Evolutionary conservation across 495 filamentous ascomycete species (phyloP).

Genomic region (Lasiosphaeria ovina): DNA sequence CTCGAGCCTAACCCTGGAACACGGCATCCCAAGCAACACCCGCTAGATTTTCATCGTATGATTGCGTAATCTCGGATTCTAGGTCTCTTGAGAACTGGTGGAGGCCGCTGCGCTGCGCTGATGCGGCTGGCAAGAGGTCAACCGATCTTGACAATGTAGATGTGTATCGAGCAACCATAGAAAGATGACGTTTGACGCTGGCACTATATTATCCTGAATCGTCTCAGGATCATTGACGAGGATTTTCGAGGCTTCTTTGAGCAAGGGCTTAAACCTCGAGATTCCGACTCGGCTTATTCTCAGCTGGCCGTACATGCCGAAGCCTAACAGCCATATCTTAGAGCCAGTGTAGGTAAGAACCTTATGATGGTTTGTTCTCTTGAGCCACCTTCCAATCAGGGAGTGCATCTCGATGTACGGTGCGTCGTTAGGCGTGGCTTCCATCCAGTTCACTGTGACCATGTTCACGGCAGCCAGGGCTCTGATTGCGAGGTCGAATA

Average conservation of each 20-base stretch:
- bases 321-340: constrained; percentile 4
- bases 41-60: background rate
- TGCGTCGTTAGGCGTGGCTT: background rate
- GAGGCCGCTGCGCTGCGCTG: background rate
- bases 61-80: constrained; percentile 1
- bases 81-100: background rate
- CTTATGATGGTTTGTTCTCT: background rate
- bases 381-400: background rate
- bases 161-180: background rate
- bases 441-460: constrained; percentile 2
- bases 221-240: background rate
- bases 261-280: background rate
- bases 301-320: constrained; percentile 1
- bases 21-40: background rate
- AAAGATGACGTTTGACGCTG: background rate
- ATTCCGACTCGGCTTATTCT: background rate
- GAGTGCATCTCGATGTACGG: constrained; percentile 7
- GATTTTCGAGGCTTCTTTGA: background rate
- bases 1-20: background rate
- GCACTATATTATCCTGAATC: background rate
- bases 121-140: background rate
- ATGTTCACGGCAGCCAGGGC: background rate
- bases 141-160: background rate
- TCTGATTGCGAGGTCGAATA: constrained; percentile 3
- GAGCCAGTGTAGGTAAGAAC: constrained; percentile 1